phyloP scores from a whole-genome alignment of 108 stramenopile species.

The Pseudonitzschia multiseries region DNA sequence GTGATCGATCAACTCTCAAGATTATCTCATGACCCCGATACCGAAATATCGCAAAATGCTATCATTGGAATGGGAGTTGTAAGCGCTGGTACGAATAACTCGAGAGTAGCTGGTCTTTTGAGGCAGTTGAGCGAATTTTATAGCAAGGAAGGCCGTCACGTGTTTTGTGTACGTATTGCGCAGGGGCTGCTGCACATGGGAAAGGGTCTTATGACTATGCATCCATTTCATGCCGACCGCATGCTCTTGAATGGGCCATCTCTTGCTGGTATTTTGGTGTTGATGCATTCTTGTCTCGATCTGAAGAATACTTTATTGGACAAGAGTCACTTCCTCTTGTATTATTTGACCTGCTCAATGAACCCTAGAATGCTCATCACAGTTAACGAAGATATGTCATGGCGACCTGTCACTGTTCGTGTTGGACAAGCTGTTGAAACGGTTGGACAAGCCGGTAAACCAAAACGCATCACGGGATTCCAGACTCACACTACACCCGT shows the following conservation, averaged over 20 bases:
- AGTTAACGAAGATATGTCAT: slow-evolving; percentile 86
- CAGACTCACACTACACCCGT: slow-evolving; percentile 99
- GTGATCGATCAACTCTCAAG: slow-evolving; percentile 97
- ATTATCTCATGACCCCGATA: slow-evolving; percentile 96
- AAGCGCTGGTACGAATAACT: slow-evolving; percentile 99
- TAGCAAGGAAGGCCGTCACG: slow-evolving; percentile 91
- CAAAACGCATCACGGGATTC: slow-evolving; percentile 99
- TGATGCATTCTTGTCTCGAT: slow-evolving; percentile 91
- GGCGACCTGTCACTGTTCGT: slow-evolving; percentile 92
- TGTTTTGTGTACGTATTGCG: slow-evolving; percentile 98
- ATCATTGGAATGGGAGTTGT: slow-evolving; percentile 94
- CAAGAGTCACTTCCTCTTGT: slow-evolving; percentile 96
- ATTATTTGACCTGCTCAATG: slow-evolving; percentile 94
- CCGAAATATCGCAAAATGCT: slow-evolving; percentile 93
- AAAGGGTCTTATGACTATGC: slow-evolving; percentile 95
- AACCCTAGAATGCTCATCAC: slow-evolving; percentile 98
- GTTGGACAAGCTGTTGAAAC: slow-evolving; percentile 99
- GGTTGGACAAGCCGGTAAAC: slow-evolving; percentile 99
- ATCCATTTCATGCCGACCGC: slow-evolving; percentile 97
- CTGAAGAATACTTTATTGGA: slow-evolving; percentile 93
- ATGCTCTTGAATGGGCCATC: slow-evolving; percentile 88
- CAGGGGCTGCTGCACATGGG: slow-evolving; percentile 98
- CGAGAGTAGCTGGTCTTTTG: slow-evolving; percentile 95
- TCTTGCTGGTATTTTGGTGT: slow-evolving; percentile 90
- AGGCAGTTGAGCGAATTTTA: slow-evolving; percentile 98